Evolutionary conservation across 1,284 basidiomycete genomes (phyloP).

Genomic region (Cryptococcus sp.): DNA sequence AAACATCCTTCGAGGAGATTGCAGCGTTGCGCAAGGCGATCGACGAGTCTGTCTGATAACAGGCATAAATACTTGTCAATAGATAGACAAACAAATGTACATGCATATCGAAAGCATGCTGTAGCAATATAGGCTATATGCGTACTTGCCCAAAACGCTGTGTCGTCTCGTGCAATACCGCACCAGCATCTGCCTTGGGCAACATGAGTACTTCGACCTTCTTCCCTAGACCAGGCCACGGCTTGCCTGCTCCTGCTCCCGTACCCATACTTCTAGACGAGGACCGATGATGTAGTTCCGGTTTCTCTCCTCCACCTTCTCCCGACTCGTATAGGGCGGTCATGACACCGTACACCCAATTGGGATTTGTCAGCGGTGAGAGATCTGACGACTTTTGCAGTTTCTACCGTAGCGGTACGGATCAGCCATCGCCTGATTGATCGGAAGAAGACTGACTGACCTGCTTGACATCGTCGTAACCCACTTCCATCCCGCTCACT

Average conservation of each 20-base stretch:
- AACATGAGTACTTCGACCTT: slow-evolving; percentile 39
- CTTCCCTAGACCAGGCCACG: slow-evolving; percentile 74
- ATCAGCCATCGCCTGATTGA: background rate
- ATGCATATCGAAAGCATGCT: background rate
- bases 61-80: background rate
- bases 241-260: slow-evolving; percentile 51
- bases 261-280: slow-evolving; percentile 49
- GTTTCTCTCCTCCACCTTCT: slow-evolving; percentile 1
- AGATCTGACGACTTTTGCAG: slow-evolving; percentile 81
- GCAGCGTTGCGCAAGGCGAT: slow-evolving; percentile 19
- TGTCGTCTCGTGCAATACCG: too few species aligned
- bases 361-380: slow-evolving; percentile 83
- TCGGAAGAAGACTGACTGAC: slow-evolving; percentile 56
- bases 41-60: slow-evolving; percentile 2
- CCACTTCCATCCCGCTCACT: slow-evolving; percentile 82
- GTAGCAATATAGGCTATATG: slow-evolving; percentile 1
- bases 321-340: slow-evolving; percentile 36
- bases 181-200: background rate
- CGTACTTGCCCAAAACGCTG: slow-evolving; percentile 6
- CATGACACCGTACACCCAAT: slow-evolving; percentile 78
- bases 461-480: slow-evolving; percentile 75
- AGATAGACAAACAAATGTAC: too few species aligned
- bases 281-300: slow-evolving; percentile 29
- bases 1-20: slow-evolving; percentile 63
- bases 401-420: slow-evolving; percentile 57